These are phyloP conservation scores for Collybiopsis confluens DNA, from an alignment of 768 basidiomycete species.

Conservation along the genomic window DNA sequence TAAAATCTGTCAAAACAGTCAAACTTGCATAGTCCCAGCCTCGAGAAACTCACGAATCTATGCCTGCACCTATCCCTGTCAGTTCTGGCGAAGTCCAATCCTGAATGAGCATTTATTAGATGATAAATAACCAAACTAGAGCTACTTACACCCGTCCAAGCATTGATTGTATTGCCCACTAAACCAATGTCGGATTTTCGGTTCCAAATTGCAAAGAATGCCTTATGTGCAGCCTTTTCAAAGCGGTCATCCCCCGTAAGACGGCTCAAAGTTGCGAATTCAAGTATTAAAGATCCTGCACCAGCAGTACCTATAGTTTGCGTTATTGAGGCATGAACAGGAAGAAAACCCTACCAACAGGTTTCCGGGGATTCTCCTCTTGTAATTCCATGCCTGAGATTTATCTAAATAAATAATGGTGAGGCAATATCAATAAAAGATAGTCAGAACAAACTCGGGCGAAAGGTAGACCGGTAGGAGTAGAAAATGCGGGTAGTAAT, in stretches of 20 bases:
- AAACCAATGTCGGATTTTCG: constrained; percentile 79
- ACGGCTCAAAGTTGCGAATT: constrained; percentile 90
- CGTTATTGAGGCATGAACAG: constrained; percentile 2
- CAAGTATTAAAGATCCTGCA: constrained; percentile 88
- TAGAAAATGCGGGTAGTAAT: constrained; percentile 86
- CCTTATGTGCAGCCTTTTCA: constrained; percentile 84
- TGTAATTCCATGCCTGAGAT: constrained; percentile 74
- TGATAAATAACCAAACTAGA: not conserved
- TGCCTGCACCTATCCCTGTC: constrained; percentile 86
- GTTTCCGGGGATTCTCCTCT: constrained; percentile 79
- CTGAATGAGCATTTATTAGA: constrained; percentile 30
- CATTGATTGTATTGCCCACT: constrained; percentile 87
- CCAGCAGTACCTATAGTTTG: constrained; percentile 72
- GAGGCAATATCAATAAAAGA: constrained; percentile 6
- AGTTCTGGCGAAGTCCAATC: constrained; percentile 74
- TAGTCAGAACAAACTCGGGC: constrained; percentile 61
- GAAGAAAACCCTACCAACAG: constrained; percentile 47
- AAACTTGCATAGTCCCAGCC: constrained; percentile 21
- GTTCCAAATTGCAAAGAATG: constrained; percentile 94
- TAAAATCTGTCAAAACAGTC: constrained; percentile 65
- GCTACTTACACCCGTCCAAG: constrained; percentile 67
- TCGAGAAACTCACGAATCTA: constrained; percentile 23
- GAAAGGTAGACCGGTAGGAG: constrained; percentile 87
- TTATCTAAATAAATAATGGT: constrained; percentile 54
- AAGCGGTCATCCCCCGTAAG: constrained; percentile 88